Base-by-base conservation (phyloP, 2,329 filamentous ascomycete species). In the Camillea tinctor region DNA sequence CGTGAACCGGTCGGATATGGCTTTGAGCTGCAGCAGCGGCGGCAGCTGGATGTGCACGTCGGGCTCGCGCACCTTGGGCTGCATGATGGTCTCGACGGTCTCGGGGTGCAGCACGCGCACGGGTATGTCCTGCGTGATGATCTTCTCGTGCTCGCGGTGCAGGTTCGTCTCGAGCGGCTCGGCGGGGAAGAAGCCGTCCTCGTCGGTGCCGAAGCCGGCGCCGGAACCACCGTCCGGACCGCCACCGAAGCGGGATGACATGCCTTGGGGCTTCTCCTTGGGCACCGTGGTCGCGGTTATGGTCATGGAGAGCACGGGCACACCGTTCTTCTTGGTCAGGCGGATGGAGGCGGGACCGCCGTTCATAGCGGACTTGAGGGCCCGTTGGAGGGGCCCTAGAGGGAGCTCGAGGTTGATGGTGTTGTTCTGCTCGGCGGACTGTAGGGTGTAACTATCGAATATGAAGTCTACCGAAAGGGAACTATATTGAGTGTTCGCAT, bases 381-480 rank as follows among this genome's bases (percentile, higher is more conserved):
- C 95, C 61, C 93, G 89, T 70, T 95, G 91, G 21, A 99, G 86
- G 1, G 91, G 89, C 15, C 86, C 84, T n/a, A 98, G 87, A 23
- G 95, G 93, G 1, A 99, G 86, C 78, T 99, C 95, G 64, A 99
- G 88, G 77, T 99, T 97, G 78, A 99, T 97, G 56, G 93, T 91
- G 76, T 97, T 97, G 75, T 87, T 82, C 48, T 81, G 80, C 53
- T 93, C 89, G 55, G 91, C 91, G 54, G 93, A 97, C 74, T 97
- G 90, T 67, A 98, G 88, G 57, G 87, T 86, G 79, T 96, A 97
- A 66, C 83, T 81, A 72, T 93, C 84, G 75, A 99, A 98, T 69
- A 99, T 92, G 68, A 92, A 88, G 72, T 96, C 91, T 83, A 91
- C 84, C 22, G 80, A 77, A 23, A 88, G 77, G 52, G 83, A 84